Evolutionary conservation across 805 yeast species (phyloP).

Genomic region (Sugiyamaella boreocaroliniensis): DNA sequence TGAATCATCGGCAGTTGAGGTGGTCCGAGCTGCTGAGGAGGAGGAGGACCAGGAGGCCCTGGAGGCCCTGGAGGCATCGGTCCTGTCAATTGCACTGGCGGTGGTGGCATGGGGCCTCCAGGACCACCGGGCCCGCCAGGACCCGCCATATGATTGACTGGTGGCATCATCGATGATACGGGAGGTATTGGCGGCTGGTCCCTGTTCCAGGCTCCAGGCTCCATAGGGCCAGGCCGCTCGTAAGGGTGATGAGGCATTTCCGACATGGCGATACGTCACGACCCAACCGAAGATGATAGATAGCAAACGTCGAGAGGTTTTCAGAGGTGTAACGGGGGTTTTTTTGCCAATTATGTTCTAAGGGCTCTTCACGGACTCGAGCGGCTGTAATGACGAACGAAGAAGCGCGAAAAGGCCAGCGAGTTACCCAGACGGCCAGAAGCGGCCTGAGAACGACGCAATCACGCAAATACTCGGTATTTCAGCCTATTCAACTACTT

Average conservation of each 20-base stretch:
- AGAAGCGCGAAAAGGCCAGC: background rate
- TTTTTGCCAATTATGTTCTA: background rate
- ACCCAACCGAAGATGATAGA: background rate
- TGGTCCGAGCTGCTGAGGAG: background rate
- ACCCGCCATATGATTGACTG: background rate
- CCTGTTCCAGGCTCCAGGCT: background rate
- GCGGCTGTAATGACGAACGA: background rate
- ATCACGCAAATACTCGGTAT: too few species aligned
- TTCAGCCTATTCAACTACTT: too few species aligned
- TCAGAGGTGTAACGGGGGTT: too few species aligned
- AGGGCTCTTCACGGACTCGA: background rate
- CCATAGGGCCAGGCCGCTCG: background rate
- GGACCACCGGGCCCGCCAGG: background rate
- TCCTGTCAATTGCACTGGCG: too few species aligned
- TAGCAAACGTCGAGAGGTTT: background rate
- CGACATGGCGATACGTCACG: background rate
- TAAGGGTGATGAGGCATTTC: background rate
- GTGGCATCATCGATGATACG: background rate
- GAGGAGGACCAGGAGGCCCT: too few species aligned
- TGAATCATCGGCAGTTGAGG: background rate
- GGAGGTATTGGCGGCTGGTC: background rate
- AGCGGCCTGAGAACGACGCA: too few species aligned
- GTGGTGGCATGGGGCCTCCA: background rate
- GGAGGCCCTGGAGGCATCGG: too few species aligned
- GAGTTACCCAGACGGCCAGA: background rate